Conservation (phyloP, 2,329 filamentous ascomycete species). For the Trichoderma harzianum region DNA sequence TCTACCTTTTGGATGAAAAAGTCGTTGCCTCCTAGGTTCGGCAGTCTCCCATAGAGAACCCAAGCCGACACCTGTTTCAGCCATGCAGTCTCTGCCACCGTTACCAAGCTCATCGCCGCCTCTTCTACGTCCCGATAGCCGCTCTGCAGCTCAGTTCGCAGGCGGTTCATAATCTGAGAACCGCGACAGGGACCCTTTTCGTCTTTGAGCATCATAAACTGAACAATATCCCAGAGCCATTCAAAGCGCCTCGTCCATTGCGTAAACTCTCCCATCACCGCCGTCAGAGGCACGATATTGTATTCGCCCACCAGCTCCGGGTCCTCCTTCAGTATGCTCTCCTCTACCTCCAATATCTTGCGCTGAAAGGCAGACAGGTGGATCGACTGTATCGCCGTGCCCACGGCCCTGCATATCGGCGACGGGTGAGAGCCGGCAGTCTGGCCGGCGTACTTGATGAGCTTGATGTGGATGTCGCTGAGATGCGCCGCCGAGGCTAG, state of each 20-base stretch:
- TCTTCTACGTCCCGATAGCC: slow-evolving; percentile 84
- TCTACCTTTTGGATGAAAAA: slow-evolving; percentile 70
- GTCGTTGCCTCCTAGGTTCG: slow-evolving; percentile 72
- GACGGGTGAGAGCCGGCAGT: slow-evolving; percentile 72
- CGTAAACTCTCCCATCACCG: slow-evolving; percentile 79
- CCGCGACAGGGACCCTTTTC: slow-evolving; percentile 55
- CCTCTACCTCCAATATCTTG: slow-evolving; percentile 82
- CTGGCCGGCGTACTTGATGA: slow-evolving; percentile 63
- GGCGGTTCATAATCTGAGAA: slow-evolving; percentile 70
- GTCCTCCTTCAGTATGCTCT: slow-evolving; percentile 71
- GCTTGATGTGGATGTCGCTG: slow-evolving; percentile 70
- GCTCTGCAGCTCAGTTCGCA: slow-evolving; percentile 75
- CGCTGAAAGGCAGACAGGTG: slow-evolving; percentile 79
- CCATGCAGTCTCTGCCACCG: slow-evolving; percentile 83
- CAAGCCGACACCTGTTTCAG: slow-evolving; percentile 85
- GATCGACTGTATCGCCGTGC: slow-evolving; percentile 68
- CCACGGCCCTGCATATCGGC: slow-evolving; percentile 82
- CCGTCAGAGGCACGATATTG: slow-evolving; percentile 86
- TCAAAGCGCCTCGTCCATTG: slow-evolving; percentile 80
- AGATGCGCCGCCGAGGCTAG: slow-evolving; percentile 73
- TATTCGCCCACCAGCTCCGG: slow-evolving; percentile 82
- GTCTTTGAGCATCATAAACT: slow-evolving; percentile 58
- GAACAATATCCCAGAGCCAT: slow-evolving; percentile 75
- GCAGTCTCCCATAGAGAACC: slow-evolving; percentile 84
- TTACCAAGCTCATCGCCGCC: slow-evolving; percentile 69